These are phyloP conservation scores for Leccinum subtestaceum DNA, from an alignment of 768 basidiomycete genomes.

Conservation along the genomic window DNA sequence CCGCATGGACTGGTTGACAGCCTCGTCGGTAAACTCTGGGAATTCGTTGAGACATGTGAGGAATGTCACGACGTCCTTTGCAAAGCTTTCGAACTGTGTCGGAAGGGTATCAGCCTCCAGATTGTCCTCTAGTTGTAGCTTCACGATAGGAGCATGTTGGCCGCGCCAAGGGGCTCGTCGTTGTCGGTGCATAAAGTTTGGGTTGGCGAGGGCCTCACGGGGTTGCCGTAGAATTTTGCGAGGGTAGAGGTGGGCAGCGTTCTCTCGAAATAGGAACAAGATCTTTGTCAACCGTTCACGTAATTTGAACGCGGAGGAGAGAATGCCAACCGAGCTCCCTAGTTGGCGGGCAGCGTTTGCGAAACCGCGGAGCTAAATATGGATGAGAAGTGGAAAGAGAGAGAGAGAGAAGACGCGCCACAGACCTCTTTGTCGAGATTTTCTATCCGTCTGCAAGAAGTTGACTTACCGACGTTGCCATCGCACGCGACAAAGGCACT, in stretches of 20 bases:
- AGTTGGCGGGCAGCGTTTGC: constrained; percentile 54
- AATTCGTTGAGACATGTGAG: constrained; percentile 54
- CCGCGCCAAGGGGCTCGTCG: constrained; percentile 33
- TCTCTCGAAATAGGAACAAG: constrained; percentile 50
- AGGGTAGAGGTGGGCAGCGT: constrained; percentile 55
- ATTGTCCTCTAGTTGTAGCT: constrained; percentile 38
- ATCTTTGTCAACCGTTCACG: constrained; percentile 51
- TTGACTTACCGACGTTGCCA: constrained; percentile 6
- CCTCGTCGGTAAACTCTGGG: constrained; percentile 54
- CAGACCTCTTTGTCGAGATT: constrained; percentile 48
- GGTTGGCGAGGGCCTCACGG: constrained; percentile 37
- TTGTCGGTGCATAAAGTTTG: constrained; percentile 35
- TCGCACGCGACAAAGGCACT: constrained; percentile 8
- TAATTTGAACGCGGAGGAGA: constrained; percentile 51
- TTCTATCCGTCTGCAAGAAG: constrained; percentile 38
- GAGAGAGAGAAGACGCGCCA: neutral
- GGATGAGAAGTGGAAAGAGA: constrained; percentile 11
- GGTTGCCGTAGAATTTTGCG: constrained; percentile 42
- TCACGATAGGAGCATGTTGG: constrained; percentile 35
- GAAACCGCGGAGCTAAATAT: constrained; percentile 46
- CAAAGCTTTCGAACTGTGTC: constrained; percentile 43
- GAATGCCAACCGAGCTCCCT: constrained; percentile 54
- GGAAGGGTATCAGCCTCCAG: constrained; percentile 51
- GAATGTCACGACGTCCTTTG: constrained; percentile 50
- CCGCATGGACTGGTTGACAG: constrained; percentile 47